A percentile compares a stretch with the other conserved stretches of the same genome.
phyloP scores from a whole-genome alignment of 129 eudicot genomes.

The Tanacetum coccineum region DNA sequence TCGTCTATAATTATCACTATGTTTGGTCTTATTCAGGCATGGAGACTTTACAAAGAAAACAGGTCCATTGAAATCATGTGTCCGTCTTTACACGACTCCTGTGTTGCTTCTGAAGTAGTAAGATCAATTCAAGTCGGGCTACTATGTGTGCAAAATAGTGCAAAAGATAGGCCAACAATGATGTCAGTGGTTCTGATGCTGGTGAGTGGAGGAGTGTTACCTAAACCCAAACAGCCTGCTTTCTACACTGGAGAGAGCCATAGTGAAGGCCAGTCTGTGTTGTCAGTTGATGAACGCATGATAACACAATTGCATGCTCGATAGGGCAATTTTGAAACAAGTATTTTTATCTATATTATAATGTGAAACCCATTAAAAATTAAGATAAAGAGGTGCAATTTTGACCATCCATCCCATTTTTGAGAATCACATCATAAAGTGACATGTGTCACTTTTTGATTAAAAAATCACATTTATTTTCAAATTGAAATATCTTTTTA shows the following conservation, averaged over 20 bases:
- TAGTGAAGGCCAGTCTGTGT: background rate
- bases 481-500: no score
- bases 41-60: slow-evolving; percentile 26
- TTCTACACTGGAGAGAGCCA: slow-evolving; percentile 17
- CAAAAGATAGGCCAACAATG: slow-evolving; percentile 40
- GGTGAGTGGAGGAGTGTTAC: slow-evolving; percentile 26
- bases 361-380: no score
- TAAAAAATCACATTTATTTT: no score
- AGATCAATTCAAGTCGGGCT: slow-evolving; percentile 31
- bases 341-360: no score
- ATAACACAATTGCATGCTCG: slow-evolving; percentile 10
- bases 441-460: no score
- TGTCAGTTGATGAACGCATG: background rate
- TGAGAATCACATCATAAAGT: no score
- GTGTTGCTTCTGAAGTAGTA: slow-evolving; percentile 11
- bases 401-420: no score
- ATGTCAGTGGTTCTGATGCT: slow-evolving; percentile 38
- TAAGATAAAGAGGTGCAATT: no score
- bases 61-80: slow-evolving; percentile 24
- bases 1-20: background rate
- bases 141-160: slow-evolving; percentile 42
- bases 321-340: no score
- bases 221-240: slow-evolving; percentile 32
- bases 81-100: background rate
- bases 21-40: background rate